Evolutionary conservation across 495 filamentous ascomycete species (phyloP).

Genomic region (Pseudevernia furfuracea): DNA sequence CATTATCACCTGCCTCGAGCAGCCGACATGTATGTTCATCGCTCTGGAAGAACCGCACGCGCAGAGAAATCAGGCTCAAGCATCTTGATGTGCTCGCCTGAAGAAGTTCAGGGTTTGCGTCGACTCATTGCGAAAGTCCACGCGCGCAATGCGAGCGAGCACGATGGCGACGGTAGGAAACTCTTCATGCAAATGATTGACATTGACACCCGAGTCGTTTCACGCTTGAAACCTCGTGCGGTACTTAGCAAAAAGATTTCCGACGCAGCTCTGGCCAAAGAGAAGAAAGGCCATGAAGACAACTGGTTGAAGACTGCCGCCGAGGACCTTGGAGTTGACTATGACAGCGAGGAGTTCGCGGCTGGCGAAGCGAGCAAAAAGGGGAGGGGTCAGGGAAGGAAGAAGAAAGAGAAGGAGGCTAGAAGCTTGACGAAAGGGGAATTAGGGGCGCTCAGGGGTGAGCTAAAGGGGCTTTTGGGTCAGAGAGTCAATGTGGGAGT

Average conservation of each 20-base stretch:
- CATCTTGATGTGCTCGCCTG: conserved; percentile 81
- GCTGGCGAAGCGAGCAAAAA: conserved; percentile 47
- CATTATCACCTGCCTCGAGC: conserved; percentile 93
- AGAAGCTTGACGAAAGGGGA: conserved; percentile 62
- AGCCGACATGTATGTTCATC: conserved; percentile 90
- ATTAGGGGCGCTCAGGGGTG: conserved; percentile 50
- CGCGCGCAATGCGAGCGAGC: conserved; percentile 35
- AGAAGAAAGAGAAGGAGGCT: conserved; percentile 65
- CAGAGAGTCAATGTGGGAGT: conserved; percentile 85
- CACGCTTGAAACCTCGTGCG: conserved; percentile 64
- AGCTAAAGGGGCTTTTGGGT: conserved; percentile 58
- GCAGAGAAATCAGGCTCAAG: conserved; percentile 68
- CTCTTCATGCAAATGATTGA: conserved; percentile 70
- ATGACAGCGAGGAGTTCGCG: conserved; percentile 80
- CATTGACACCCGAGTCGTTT: conserved; percentile 70
- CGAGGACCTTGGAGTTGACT: conserved; percentile 89
- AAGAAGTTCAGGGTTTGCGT: conserved; percentile 77
- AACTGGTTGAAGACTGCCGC: conserved; percentile 78
- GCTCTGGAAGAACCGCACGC: conserved; percentile 90
- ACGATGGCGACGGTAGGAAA: conserved; percentile 38
- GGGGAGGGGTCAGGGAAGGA: conserved; percentile 62
- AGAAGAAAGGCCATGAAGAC: conserved; percentile 74
- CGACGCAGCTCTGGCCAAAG: conserved; percentile 74
- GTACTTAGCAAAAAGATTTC: conserved; percentile 74
- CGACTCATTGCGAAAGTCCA: conserved; percentile 85